Evolutionary conservation across 768 basidiomycete species (phyloP).

Genomic region (Paxillus rubicundulus): DNA sequence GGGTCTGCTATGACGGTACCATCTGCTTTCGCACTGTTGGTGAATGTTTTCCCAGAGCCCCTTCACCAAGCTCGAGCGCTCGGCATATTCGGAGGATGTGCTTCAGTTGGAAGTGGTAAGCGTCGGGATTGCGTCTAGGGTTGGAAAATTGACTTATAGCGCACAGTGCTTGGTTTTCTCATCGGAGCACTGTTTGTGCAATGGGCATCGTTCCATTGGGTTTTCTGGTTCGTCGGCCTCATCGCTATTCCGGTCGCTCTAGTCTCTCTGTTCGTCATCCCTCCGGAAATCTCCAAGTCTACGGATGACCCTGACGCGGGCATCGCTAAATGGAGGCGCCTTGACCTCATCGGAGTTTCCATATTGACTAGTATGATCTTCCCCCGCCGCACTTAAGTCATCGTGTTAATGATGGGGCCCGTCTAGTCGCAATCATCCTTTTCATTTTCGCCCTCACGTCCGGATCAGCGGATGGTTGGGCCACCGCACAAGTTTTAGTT

Average conservation of each 20-base stretch:
- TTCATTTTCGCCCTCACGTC: slow-evolving; percentile 39
- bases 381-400: background rate
- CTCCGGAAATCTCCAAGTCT: slow-evolving; percentile 13
- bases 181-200: slow-evolving; percentile 38
- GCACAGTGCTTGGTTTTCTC: slow-evolving; percentile 33
- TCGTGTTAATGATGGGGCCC: background rate
- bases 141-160: background rate
- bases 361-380: slow-evolving; percentile 27
- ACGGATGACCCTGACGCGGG: background rate
- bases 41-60: slow-evolving; percentile 44
- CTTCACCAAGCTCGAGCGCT: slow-evolving; percentile 43
- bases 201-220: slow-evolving; percentile 41
- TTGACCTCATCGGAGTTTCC: slow-evolving; percentile 36
- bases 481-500: slow-evolving; percentile 40
- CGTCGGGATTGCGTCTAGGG: slow-evolving; percentile 8
- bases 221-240: slow-evolving; percentile 45
- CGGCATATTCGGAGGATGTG: slow-evolving; percentile 41
- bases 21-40: slow-evolving; percentile 42
- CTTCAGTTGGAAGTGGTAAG: slow-evolving; percentile 40
- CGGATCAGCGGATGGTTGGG: slow-evolving; percentile 48
- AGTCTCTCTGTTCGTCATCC: slow-evolving; percentile 29
- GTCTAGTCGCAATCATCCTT: slow-evolving; percentile 29
- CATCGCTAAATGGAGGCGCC: slow-evolving; percentile 17
- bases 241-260: slow-evolving; percentile 30
- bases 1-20: slow-evolving; percentile 46